Evolutionary conservation across 331 rosid species (phyloP).

Genomic region (Malus hybrid): DNA sequence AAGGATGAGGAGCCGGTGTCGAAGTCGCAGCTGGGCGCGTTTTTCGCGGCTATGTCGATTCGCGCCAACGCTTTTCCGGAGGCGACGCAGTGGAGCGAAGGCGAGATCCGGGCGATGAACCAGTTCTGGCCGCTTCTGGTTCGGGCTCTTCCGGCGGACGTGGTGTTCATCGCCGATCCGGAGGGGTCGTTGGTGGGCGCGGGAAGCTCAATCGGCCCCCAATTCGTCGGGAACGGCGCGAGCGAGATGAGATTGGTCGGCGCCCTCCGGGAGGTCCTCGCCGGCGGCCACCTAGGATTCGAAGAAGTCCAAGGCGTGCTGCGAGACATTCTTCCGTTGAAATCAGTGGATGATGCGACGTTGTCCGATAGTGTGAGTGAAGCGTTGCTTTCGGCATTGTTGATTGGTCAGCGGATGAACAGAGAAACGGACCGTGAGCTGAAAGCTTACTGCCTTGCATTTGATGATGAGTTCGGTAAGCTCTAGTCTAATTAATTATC

Average conservation of each 20-base stretch:
- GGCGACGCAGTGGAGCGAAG: constrained; percentile 97
- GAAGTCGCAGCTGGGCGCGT: constrained; percentile 88
- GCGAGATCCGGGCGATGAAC: constrained; percentile 74
- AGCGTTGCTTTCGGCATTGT: constrained; percentile 85
- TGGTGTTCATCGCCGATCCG: constrained; percentile 80
- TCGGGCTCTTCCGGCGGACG: constrained; percentile 74
- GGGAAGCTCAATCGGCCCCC: constrained; percentile 81
- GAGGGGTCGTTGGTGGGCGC: constrained; percentile 75
- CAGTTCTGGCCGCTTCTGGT: constrained; percentile 79
- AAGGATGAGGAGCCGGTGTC: constrained; percentile 63
- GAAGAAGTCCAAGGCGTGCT: constrained; percentile 94
- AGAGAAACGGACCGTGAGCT: constrained; percentile 90
- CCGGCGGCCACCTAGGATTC: constrained; percentile 92
- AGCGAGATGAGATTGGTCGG: constrained; percentile 93
- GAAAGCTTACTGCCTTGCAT: constrained; percentile 93
- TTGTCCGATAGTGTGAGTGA: constrained; percentile 52
- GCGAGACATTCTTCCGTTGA: constrained; percentile 67
- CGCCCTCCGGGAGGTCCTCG: constrained; percentile 87
- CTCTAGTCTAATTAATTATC: constrained; percentile 4
- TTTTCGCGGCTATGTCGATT: constrained; percentile 87
- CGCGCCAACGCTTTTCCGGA: constrained; percentile 91
- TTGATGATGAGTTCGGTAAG: constrained; percentile 84
- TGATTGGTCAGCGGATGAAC: constrained; percentile 97
- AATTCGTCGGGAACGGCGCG: constrained; percentile 58
- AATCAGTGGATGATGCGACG: constrained; percentile 21